Conservation (phyloP, 805 yeast species). For the Kodamaea leandrae region DNA sequence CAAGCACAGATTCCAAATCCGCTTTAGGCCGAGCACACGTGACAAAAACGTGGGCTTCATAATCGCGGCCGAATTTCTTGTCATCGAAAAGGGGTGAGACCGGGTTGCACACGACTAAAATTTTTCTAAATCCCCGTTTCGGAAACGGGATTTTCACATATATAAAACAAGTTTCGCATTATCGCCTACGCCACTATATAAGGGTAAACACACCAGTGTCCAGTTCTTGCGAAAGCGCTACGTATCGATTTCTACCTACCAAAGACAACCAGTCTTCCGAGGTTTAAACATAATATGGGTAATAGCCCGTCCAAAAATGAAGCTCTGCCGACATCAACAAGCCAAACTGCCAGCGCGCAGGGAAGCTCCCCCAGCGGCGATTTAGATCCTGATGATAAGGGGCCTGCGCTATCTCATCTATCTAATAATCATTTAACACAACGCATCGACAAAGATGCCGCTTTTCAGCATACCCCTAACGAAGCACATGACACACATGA, state of each 20-base stretch:
- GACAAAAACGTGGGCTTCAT: not conserved
- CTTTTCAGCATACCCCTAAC: slow-evolving; percentile 13
- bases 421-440: slow-evolving; percentile 6
- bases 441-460: slow-evolving; percentile 20
- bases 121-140: slow-evolving; percentile 1
- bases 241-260: not conserved
- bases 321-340: slow-evolving; percentile 42
- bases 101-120: slow-evolving; percentile 1
- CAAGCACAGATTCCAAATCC: too few relatives aligned
- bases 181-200: not conserved
- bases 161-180: not conserved
- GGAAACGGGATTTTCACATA: not conserved
- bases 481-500: slow-evolving; percentile 7
- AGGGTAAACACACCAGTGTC: too few relatives aligned
- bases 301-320: slow-evolving; percentile 62
- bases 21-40: not conserved
- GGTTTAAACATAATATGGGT: slow-evolving; percentile 44
- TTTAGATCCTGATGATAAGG: slow-evolving; percentile 40
- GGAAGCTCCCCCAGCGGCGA: slow-evolving; percentile 25
- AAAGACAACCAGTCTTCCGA: slow-evolving; percentile 1
- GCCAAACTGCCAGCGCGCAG: slow-evolving; percentile 23
- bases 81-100: not conserved
- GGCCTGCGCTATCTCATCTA: slow-evolving; percentile 41
- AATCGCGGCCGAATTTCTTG: not conserved
- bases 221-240: slow-evolving; percentile 1